These are phyloP conservation scores for Penicillium griseofulvum DNA, from an alignment of 2,329 filamentous ascomycete species.

Conservation along the genomic window DNA sequence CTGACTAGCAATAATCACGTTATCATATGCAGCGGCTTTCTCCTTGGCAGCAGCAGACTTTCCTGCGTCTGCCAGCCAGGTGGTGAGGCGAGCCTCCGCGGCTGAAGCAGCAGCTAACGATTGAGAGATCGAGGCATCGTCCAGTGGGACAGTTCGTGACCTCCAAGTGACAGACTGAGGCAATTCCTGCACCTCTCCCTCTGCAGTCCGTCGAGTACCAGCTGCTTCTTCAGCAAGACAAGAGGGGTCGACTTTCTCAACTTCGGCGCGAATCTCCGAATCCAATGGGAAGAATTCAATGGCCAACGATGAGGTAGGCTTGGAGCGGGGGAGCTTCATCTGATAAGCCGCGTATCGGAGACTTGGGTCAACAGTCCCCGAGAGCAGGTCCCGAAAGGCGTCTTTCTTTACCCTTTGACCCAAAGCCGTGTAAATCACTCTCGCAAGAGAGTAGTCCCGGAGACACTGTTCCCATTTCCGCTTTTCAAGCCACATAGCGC, in stretches of 20 bases:
- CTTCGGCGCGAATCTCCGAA: conserved; percentile 58
- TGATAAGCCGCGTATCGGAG: conserved; percentile 95
- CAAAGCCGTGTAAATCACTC: conserved; percentile 79
- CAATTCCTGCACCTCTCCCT: conserved; percentile 49
- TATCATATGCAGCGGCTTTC: conserved; percentile 83
- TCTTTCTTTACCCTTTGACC: conserved; percentile 65
- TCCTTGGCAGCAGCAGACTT: conserved; percentile 52
- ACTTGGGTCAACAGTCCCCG: conserved; percentile 84
- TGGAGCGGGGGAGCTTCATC: conserved; percentile 78
- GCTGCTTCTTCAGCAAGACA: conserved; percentile 61
- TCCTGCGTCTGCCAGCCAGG: conserved; percentile 46
- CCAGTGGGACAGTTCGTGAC: conserved; percentile 77
- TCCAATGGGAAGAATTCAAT: conserved; percentile 72
- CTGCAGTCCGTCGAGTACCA: conserved; percentile 47
- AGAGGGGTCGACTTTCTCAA: conserved; percentile 68
- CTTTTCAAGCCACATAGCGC: conserved; percentile 81
- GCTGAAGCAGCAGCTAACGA: conserved; percentile 68
- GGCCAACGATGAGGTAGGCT: conserved; percentile 75
- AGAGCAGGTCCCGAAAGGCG: conserved; percentile 79
- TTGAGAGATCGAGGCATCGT: conserved; percentile 87
- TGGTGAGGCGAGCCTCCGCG: conserved; percentile 53
- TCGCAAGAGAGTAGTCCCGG: conserved; percentile 69
- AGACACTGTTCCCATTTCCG: conserved; percentile 80
- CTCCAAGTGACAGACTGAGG: conserved; percentile 83
- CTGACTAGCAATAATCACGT: conserved; percentile 83